phyloP scores from a whole-genome alignment of 2,329 filamentous ascomycete genomes.

The Penicillium sp. region DNA sequence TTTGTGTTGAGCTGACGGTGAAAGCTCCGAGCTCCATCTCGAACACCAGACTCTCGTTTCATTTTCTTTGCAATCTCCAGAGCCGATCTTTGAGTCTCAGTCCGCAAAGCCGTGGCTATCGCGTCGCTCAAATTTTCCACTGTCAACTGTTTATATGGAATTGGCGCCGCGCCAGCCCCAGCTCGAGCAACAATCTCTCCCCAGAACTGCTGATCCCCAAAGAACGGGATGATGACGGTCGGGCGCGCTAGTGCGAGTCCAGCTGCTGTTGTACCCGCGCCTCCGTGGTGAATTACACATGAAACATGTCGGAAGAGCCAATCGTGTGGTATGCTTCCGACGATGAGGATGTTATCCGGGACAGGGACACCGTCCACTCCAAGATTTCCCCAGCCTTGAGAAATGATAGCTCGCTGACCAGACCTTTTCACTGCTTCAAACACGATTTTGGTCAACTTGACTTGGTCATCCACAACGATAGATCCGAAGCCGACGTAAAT shows the following conservation, averaged over 20 bases:
- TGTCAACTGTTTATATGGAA: slow-evolving; percentile 63
- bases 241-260: slow-evolving; percentile 76
- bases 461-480: slow-evolving; percentile 72
- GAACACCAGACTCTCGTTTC: slow-evolving; percentile 57
- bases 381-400: slow-evolving; percentile 82
- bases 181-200: slow-evolving; percentile 67
- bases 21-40: slow-evolving; percentile 61
- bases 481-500: slow-evolving; percentile 80
- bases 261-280: slow-evolving; percentile 79
- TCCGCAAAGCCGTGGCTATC: slow-evolving; percentile 55
- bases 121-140: slow-evolving; percentile 60
- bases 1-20: slow-evolving; percentile 64
- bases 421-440: slow-evolving; percentile 63
- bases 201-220: slow-evolving; percentile 80
- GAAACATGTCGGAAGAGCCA: slow-evolving; percentile 81
- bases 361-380: slow-evolving; percentile 64
- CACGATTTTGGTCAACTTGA: slow-evolving; percentile 63
- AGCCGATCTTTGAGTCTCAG: slow-evolving; percentile 54
- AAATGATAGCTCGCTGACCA: slow-evolving; percentile 72
- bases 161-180: slow-evolving; percentile 64
- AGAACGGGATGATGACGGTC: slow-evolving; percentile 80
- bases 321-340: slow-evolving; percentile 81
- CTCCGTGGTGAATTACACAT: slow-evolving; percentile 79
- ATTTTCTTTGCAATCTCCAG: slow-evolving; percentile 59
- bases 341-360: slow-evolving; percentile 73